These are phyloP conservation scores for Talaromyces sp. DNA, from an alignment of 2,329 filamentous ascomycete genomes.

Conservation along the genomic window DNA sequence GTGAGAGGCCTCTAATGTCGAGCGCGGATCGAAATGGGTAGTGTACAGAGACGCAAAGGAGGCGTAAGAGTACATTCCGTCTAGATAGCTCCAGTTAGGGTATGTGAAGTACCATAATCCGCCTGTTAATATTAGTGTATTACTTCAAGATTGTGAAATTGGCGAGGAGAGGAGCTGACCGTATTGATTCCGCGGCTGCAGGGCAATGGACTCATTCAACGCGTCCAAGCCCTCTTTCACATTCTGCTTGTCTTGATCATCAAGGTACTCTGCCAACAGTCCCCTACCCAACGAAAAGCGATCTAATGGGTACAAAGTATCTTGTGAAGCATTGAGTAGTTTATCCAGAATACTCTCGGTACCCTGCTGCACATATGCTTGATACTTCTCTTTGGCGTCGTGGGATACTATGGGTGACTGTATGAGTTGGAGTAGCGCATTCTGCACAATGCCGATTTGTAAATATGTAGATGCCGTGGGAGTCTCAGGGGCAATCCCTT, in stretches of 20 bases:
- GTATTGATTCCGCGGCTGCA: constrained; percentile 21
- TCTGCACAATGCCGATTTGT: constrained; percentile 26
- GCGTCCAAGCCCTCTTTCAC: constrained; percentile 20
- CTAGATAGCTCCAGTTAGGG: constrained; percentile 52
- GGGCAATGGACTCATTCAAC: constrained; percentile 22
- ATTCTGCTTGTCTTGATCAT: constrained; percentile 9
- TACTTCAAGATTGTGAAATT: too few relatives aligned
- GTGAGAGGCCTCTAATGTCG: constrained; percentile 40
- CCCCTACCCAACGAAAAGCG: constrained; percentile 22
- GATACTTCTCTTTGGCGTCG: constrained; percentile 21
- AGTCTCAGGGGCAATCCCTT: constrained; percentile 20
- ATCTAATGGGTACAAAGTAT: constrained; percentile 23
- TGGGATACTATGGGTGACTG: constrained; percentile 11
- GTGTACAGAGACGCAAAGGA: constrained; percentile 43
- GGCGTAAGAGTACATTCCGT: constrained; percentile 52
- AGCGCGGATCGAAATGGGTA: constrained; percentile 34
- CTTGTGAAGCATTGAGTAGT: constrained; percentile 22
- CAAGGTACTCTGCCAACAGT: constrained; percentile 20
- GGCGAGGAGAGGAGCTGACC: neutral
- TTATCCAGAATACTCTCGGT: constrained; percentile 21
- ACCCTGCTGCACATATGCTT: constrained; percentile 21
- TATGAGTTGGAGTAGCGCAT: constrained; percentile 22
- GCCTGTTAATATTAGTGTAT: constrained; percentile 1
- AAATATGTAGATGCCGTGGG: constrained; percentile 19
- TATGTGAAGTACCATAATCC: constrained; percentile 34